Conservation (phyloP, 2,329 filamentous ascomycete species). For the Colletotrichum theobromicola region DNA sequence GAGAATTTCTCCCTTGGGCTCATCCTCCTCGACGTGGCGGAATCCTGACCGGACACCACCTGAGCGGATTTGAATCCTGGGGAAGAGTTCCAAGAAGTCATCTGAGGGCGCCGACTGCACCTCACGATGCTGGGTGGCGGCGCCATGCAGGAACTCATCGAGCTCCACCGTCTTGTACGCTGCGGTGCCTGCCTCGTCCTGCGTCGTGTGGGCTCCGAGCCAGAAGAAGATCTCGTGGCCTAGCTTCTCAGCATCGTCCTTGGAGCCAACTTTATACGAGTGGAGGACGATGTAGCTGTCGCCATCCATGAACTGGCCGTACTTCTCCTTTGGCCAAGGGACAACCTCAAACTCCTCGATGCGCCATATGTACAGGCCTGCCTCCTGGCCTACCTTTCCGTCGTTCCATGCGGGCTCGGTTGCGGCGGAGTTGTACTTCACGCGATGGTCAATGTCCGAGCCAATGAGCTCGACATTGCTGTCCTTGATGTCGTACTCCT, state of each 20-base stretch:
- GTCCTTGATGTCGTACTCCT: slow-evolving; percentile 71
- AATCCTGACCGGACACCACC: slow-evolving; percentile 70
- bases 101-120: slow-evolving; percentile 63
- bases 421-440: slow-evolving; percentile 70
- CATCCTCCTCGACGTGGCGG: slow-evolving; percentile 61
- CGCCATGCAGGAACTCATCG: slow-evolving; percentile 68
- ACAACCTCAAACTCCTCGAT: slow-evolving; percentile 72
- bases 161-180: slow-evolving; percentile 76
- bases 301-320: slow-evolving; percentile 69
- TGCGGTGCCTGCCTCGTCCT: slow-evolving; percentile 72
- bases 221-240: slow-evolving; percentile 74
- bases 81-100: slow-evolving; percentile 66
- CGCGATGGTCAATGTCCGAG: slow-evolving; percentile 67
- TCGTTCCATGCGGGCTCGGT: slow-evolving; percentile 73
- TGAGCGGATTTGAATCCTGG: slow-evolving; percentile 61
- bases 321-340: slow-evolving; percentile 59
- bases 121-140: slow-evolving; percentile 70
- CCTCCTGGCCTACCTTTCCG: slow-evolving; percentile 53
- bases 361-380: slow-evolving; percentile 68
- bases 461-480: slow-evolving; percentile 72
- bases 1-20: slow-evolving; percentile 43
- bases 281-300: slow-evolving; percentile 72
- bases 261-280: slow-evolving; percentile 58
- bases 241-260: slow-evolving; percentile 48
- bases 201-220: slow-evolving; percentile 68